These are phyloP conservation scores for Candida lessepsii DNA, from an alignment of 805 yeast genomes.

Conservation along the genomic window DNA sequence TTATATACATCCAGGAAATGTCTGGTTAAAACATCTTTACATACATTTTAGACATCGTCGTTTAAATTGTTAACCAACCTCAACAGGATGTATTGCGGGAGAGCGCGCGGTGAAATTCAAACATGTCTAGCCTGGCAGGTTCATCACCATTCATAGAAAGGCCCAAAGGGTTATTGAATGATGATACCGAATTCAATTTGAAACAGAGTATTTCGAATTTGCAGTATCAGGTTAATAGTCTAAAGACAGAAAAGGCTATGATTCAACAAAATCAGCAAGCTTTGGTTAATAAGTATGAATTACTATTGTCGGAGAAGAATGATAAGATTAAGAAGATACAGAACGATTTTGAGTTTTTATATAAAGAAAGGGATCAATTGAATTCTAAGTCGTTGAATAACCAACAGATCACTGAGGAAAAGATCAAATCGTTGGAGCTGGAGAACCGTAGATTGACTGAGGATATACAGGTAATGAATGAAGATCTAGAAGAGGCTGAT, in stretches of 20 bases:
- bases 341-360: constrained; percentile 35
- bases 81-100: too few species aligned
- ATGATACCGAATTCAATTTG: constrained; percentile 17
- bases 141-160: constrained; percentile 30
- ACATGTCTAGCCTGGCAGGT: constrained; percentile 3
- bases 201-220: constrained; percentile 24
- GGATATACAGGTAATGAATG: constrained; percentile 16
- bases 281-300: constrained; percentile 25
- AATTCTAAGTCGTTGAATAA: constrained; percentile 33
- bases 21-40: constrained; percentile 23
- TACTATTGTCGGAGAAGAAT: constrained; percentile 28
- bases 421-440: constrained; percentile 18
- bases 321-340: constrained; percentile 33
- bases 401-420: constrained; percentile 22
- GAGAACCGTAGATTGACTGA: constrained; percentile 20
- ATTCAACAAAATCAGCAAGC: constrained; percentile 28
- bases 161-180: constrained; percentile 15
- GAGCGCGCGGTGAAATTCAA: neutral
- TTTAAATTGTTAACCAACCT: neutral
- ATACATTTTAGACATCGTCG: constrained; percentile 47
- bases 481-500: constrained; percentile 14
- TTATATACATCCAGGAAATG: too few species aligned
- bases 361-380: constrained; percentile 31
- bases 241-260: constrained; percentile 35
- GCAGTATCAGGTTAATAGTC: constrained; percentile 31